Percentiles rank a stretch among this genome's conserved stretches.
Evolutionary conservation across 805 yeast genomes (phyloP).

Genomic region (Cyberlindnera xylosilytica): DNA sequence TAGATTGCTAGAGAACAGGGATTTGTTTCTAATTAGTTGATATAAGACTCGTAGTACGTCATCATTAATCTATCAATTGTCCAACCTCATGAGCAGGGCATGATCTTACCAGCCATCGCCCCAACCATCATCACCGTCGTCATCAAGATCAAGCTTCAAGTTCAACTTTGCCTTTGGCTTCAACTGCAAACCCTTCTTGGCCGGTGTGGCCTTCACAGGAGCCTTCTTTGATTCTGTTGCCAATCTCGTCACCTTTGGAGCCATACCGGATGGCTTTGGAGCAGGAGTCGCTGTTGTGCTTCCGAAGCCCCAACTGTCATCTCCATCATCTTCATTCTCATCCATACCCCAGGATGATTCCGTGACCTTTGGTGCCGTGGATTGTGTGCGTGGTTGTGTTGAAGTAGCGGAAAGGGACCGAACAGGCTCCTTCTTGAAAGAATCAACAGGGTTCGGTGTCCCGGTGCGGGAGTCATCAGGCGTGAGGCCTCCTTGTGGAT

Average conservation of each 20-base stretch:
- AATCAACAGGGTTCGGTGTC: slow-evolving; percentile 20
- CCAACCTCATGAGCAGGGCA: too few relatives aligned
- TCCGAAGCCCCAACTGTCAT: slow-evolving; percentile 22
- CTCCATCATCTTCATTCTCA: slow-evolving; percentile 12
- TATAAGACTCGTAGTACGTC: too few relatives aligned
- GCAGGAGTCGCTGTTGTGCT: not conserved
- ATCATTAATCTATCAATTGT: too few relatives aligned
- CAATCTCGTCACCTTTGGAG: slow-evolving; percentile 23
- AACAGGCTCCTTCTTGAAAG: slow-evolving; percentile 10
- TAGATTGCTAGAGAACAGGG: not conserved
- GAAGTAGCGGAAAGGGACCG: too few relatives aligned
- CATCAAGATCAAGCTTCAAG: slow-evolving; percentile 30
- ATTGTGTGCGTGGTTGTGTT: not conserved
- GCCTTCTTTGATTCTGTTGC: slow-evolving; percentile 15
- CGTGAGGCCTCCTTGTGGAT: slow-evolving; percentile 11
- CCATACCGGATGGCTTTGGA: slow-evolving; percentile 4
- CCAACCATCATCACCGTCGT: slow-evolving; percentile 39
- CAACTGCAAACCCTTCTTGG: slow-evolving; percentile 25
- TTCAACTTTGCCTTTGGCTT: slow-evolving; percentile 31
- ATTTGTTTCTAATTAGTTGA: too few relatives aligned
- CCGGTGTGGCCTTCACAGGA: slow-evolving; percentile 1
- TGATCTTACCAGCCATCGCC: slow-evolving; percentile 49
- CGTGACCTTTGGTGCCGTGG: slow-evolving; percentile 8
- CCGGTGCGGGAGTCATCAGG: slow-evolving; percentile 17
- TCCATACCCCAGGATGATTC: slow-evolving; percentile 13